Evolutionary conservation across 2,329 filamentous ascomycete genomes (phyloP).

Genomic region (Aureobasidium leucospermi): DNA sequence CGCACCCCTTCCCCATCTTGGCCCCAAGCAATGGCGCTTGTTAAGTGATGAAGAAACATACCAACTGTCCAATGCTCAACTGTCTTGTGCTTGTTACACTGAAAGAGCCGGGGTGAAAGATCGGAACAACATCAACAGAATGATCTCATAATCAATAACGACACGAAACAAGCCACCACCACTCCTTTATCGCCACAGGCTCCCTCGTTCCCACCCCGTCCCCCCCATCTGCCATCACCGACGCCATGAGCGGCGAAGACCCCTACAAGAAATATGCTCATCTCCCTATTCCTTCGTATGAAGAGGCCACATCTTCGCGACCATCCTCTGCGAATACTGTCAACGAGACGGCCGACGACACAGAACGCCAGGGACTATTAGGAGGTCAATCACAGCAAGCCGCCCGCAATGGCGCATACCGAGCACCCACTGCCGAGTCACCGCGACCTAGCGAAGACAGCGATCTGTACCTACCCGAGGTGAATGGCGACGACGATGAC

Average conservation of each 20-base stretch:
- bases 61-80: background rate
- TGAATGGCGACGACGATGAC: slow-evolving; percentile 45
- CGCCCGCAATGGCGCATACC: slow-evolving; percentile 52
- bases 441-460: slow-evolving; percentile 56
- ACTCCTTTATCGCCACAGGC: background rate
- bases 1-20: slow-evolving; percentile 11
- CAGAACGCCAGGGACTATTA: slow-evolving; percentile 72
- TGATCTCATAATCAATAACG: slow-evolving; percentile 18
- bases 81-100: background rate
- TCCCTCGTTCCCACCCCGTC: background rate
- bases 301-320: slow-evolving; percentile 61
- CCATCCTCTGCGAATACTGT: slow-evolving; percentile 44
- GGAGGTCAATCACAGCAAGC: slow-evolving; percentile 26
- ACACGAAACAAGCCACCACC: background rate
- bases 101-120: background rate
- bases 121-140: background rate
- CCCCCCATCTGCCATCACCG: background rate
- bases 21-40: slow-evolving; percentile 2
- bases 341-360: slow-evolving; percentile 59
- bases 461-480: slow-evolving; percentile 45
- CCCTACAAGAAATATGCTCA: slow-evolving; percentile 23
- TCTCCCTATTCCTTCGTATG: slow-evolving; percentile 73
- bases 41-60: background rate
- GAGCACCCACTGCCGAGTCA: slow-evolving; percentile 75
- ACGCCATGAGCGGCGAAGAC: slow-evolving; percentile 11